These are phyloP conservation scores for Arthrinium puccinioides DNA, from an alignment of 2,329 filamentous ascomycete genomes.

Conservation along the genomic window DNA sequence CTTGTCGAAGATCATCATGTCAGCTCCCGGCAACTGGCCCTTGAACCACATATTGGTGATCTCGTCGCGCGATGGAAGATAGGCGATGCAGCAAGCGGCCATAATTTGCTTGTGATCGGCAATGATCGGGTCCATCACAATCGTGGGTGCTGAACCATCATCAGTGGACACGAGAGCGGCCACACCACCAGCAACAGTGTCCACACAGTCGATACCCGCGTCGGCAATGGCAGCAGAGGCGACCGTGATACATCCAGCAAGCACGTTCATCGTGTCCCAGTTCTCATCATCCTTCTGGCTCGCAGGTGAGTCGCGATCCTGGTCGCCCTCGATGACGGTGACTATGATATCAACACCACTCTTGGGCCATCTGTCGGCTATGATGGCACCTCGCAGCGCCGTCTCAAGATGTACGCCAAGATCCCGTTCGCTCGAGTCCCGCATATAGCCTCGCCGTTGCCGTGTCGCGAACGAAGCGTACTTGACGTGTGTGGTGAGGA, in stretches of 20 bases:
- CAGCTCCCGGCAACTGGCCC: slow-evolving; percentile 48
- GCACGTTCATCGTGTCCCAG: slow-evolving; percentile 86
- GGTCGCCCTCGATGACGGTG: slow-evolving; percentile 88
- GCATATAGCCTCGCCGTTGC: slow-evolving; percentile 74
- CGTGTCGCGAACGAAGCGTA: slow-evolving; percentile 91
- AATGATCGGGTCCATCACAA: slow-evolving; percentile 76
- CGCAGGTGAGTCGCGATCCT: slow-evolving; percentile 53
- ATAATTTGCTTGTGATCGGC: slow-evolving; percentile 70
- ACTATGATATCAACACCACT: slow-evolving; percentile 93
- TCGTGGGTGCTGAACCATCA: slow-evolving; percentile 26
- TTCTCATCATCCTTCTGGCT: slow-evolving; percentile 51
- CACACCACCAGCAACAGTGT: slow-evolving; percentile 82
- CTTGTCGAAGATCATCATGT: slow-evolving; percentile 30
- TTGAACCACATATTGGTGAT: slow-evolving; percentile 94
- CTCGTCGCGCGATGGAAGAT: slow-evolving; percentile 80
- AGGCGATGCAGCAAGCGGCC: slow-evolving; percentile 84
- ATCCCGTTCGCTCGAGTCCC: slow-evolving; percentile 81
- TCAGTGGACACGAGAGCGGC: slow-evolving; percentile 61
- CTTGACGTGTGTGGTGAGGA: slow-evolving; percentile 90
- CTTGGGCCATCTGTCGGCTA: slow-evolving; percentile 97
- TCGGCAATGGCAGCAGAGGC: slow-evolving; percentile 89
- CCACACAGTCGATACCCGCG: slow-evolving; percentile 92
- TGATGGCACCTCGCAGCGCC: slow-evolving; percentile 79
- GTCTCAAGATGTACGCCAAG: slow-evolving; percentile 87
- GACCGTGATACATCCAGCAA: slow-evolving; percentile 88